These are phyloP conservation scores for Fusarium chaquense DNA, from an alignment of 2,329 filamentous ascomycete species.

Conservation along the genomic window DNA sequence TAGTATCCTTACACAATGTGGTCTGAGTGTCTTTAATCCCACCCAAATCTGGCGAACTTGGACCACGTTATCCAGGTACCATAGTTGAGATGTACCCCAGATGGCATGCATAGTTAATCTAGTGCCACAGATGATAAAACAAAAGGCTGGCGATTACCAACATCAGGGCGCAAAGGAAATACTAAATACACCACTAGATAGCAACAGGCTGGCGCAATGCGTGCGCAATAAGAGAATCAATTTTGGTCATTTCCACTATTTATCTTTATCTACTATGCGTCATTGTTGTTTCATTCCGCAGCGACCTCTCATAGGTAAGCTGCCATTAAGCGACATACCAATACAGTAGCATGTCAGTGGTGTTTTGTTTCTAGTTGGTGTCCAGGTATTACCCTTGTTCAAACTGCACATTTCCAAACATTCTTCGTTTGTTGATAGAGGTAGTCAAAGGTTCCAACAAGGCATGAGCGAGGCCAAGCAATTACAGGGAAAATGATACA, in stretches of 20 bases:
- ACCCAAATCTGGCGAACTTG: conserved; percentile 1
- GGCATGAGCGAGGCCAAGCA: background rate
- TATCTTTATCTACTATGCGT: conserved; percentile 18
- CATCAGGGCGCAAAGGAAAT: conserved; percentile 12
- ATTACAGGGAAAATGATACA: background rate
- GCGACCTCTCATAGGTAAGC: conserved; percentile 20
- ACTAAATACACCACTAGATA: background rate
- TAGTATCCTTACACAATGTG: background rate
- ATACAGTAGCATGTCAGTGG: conserved; percentile 3
- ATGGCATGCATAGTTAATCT: conserved; percentile 19
- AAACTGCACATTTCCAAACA: background rate
- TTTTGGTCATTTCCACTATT: conserved; percentile 16
- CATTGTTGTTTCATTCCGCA: conserved; percentile 40
- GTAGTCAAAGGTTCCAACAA: background rate
- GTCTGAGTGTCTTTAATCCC: background rate
- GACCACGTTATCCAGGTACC: conserved; percentile 13
- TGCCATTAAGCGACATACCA: background rate
- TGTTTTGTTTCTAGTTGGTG: background rate
- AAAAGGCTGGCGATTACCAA: background rate
- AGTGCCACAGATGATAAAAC: conserved; percentile 1
- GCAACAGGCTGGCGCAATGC: background rate
- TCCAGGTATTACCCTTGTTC: background rate
- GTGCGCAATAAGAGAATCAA: background rate
- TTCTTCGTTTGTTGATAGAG: background rate
- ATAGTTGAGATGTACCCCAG: conserved; percentile 10